These are phyloP conservation scores for Terfezia boudieri DNA, from an alignment of 495 filamentous ascomycete genomes.

Conservation along the genomic window DNA sequence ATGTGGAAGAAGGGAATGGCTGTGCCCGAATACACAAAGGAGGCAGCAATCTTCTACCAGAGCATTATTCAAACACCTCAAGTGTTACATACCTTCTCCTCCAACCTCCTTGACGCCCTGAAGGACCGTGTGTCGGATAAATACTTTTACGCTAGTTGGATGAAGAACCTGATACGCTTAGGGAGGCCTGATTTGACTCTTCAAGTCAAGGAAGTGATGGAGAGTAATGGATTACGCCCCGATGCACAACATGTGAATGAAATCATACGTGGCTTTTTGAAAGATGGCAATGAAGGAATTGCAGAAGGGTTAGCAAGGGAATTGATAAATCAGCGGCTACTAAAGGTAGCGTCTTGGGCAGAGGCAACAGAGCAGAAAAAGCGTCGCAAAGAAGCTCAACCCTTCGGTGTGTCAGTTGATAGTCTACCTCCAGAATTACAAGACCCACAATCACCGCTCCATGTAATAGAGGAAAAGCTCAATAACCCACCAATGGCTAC, in stretches of 20 bases:
- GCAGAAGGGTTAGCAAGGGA: slow-evolving; percentile 35
- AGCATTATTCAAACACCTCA: background rate
- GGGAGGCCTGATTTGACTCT: slow-evolving; percentile 35
- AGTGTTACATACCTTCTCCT: slow-evolving; percentile 29
- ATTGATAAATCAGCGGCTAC: slow-evolving; percentile 33
- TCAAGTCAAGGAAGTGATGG: slow-evolving; percentile 34
- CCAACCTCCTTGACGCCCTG: slow-evolving; percentile 30
- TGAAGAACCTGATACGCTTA: slow-evolving; percentile 39
- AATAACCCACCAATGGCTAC: no score
- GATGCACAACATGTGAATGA: slow-evolving; percentile 39
- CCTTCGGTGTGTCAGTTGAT: slow-evolving; percentile 4
- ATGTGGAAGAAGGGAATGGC: slow-evolving; percentile 5
- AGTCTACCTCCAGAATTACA: slow-evolving; percentile 4
- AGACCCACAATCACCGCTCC: no score
- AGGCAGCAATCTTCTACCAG: slow-evolving; percentile 1
- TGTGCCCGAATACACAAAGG: background rate
- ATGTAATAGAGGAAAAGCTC: no score
- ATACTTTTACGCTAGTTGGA: slow-evolving; percentile 40
- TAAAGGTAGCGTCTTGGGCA: slow-evolving; percentile 22
- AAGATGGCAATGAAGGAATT: slow-evolving; percentile 23
- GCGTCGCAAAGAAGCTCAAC: background rate
- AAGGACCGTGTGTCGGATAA: slow-evolving; percentile 34
- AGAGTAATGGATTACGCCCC: slow-evolving; percentile 30
- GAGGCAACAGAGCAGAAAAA: slow-evolving; percentile 1
- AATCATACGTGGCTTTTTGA: slow-evolving; percentile 33